phyloP scores from a whole-genome alignment of 169 alveolate species.

The Cryptosporidium ubiquitum region DNA sequence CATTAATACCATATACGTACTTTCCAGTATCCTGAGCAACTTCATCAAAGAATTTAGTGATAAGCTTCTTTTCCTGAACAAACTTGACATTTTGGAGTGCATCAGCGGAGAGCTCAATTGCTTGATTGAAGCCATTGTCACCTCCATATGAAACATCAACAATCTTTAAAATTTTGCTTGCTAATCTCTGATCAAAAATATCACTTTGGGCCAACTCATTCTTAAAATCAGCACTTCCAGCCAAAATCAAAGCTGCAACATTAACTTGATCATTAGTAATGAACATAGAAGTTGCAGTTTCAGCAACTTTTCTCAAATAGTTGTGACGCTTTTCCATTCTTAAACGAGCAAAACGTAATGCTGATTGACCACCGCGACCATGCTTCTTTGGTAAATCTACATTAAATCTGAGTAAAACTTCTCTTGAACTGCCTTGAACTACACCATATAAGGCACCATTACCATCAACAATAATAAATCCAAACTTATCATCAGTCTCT shows the following conservation, averaged over 20 bases:
- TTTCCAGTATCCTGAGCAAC: slow-evolving; percentile 98
- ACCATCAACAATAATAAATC: slow-evolving; percentile 98
- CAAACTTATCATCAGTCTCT: slow-evolving; percentile 96
- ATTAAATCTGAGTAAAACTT: slow-evolving; percentile 90
- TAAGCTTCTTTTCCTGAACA: slow-evolving; percentile 87
- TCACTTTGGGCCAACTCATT: slow-evolving; percentile 93
- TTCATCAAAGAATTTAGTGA: slow-evolving; percentile 94
- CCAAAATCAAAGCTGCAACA: slow-evolving; percentile 91
- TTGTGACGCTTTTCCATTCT: slow-evolving; percentile 98
- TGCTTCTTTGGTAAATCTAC: slow-evolving; percentile 99
- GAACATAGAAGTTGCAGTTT: slow-evolving; percentile 94
- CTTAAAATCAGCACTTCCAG: slow-evolving; percentile 99
- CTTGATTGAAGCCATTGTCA: slow-evolving; percentile 98
- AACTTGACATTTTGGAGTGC: slow-evolving; percentile 92
- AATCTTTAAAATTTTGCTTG: slow-evolving; percentile 91
- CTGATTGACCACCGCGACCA: slow-evolving; percentile 99
- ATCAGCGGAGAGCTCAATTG: slow-evolving; percentile 95
- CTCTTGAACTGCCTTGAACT: slow-evolving; percentile 94
- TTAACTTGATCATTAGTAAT: slow-evolving; percentile 93
- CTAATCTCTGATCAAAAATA: slow-evolving; percentile 94
- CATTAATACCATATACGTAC: slow-evolving; percentile 96
- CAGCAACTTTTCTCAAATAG: slow-evolving; percentile 98
- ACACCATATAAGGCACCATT: slow-evolving; percentile 97
- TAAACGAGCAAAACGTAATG: slow-evolving; percentile 99
- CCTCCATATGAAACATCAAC: slow-evolving; percentile 99